Evolutionary conservation across 768 basidiomycete species (phyloP), one percentile per base, ranked within the genome.

Genomic region (Rhodosporidiobolus sp.): DNA sequence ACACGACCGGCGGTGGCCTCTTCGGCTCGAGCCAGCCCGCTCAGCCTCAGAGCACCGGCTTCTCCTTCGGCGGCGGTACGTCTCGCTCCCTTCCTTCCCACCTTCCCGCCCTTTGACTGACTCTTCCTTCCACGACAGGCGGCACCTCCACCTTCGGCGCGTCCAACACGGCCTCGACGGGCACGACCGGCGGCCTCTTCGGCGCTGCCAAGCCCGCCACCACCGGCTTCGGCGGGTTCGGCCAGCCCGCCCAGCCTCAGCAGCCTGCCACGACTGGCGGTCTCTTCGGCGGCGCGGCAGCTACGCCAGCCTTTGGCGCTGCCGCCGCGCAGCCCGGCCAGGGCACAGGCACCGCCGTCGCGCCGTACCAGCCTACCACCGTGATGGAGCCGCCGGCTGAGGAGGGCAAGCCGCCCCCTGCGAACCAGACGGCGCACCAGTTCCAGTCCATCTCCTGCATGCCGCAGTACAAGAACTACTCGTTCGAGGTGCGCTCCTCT

Each of bases 371-470:
- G 52, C 0, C 71, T 20, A 76, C 75, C 35, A 69, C 68, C 24
- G 68, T 76, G 35, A 55, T 69, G 48, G 75, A 76, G 62, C 75
- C 75, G 45, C 75, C 69, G 3, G 35, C 53, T 17, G 67, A 72
- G n/a, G 71, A 76, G 53, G 67, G 64, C 52, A 72, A 76, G 67
- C 70, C 75, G 32, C 60, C 70, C 32, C 70, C 70, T 11, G 43
- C 75, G 16, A 72, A 63, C 60, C 70, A 72, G 65, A 69, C 70
- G 8, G 48, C 70, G 8, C 83, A 89, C 53, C 88, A 90, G 72
- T 95, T 89, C 80, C 92, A 94, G 81, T 86, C 88, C 49, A 92
- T 92, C 65, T 86, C 88, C 26, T 88, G 88, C 73, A 91, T 89
- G 85, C 89, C 89, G 24, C 85, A 85, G 26, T 95, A 93, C 79